Evolutionary conservation across 164 flowering plant genomes (phyloP).

Genomic region (Vitis amurensis): DNA sequence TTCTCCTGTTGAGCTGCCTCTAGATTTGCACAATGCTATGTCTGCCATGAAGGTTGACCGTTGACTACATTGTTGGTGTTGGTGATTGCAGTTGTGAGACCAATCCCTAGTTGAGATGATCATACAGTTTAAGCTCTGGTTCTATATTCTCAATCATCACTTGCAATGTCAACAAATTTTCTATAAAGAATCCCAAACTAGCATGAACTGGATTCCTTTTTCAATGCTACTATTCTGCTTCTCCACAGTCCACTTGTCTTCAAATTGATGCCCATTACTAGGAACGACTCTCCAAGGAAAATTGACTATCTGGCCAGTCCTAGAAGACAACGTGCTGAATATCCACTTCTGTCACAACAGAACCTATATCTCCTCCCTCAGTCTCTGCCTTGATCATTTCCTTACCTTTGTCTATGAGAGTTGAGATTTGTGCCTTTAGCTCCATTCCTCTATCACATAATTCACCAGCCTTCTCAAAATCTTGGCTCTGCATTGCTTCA

Average conservation of each 20-base stretch:
- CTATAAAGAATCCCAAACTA: too few species aligned
- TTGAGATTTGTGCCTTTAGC: conserved; percentile 64
- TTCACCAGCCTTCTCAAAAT: conserved; percentile 93
- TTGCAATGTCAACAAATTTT: too few species aligned
- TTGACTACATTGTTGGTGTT: too few species aligned
- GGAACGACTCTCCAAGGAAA: conserved; percentile 13
- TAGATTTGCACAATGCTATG: too few species aligned
- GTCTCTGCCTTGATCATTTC: conserved; percentile 77
- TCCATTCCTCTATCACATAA: conserved; percentile 79
- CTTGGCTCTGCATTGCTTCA: conserved; percentile 90
- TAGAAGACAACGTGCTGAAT: conserved; percentile 75
- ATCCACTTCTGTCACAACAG: conserved; percentile 71
- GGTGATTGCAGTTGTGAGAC: too few species aligned
- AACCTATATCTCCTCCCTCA: conserved; percentile 70
- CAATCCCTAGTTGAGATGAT: too few species aligned
- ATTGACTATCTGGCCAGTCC: conserved; percentile 58
- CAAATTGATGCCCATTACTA: conserved; percentile 18
- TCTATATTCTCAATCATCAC: too few species aligned
- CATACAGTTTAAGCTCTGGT: too few species aligned
- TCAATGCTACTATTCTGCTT: conserved; percentile 33
- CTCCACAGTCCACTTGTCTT: conserved; percentile 18
- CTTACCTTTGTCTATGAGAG: conserved; percentile 63
- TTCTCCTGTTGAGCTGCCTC: conserved; percentile 45
- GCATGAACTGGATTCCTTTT: not conserved
- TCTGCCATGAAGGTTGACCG: too few species aligned